These are phyloP conservation scores for Thelonectria olida DNA, from an alignment of 2,329 filamentous ascomycete genomes.

Conservation along the genomic window DNA sequence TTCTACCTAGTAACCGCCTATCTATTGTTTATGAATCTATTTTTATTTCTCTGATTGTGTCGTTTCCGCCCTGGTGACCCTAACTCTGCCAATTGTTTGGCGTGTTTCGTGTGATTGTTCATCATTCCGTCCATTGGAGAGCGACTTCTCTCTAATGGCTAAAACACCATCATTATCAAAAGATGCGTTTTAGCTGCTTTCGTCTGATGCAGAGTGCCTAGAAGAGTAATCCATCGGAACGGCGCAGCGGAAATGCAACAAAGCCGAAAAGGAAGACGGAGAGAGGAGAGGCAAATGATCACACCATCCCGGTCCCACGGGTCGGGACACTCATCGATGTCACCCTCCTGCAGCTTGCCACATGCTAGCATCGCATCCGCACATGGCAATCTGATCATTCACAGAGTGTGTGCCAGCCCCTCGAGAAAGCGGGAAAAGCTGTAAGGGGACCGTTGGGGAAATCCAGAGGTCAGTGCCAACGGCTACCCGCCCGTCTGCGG, in stretches of 20 bases:
- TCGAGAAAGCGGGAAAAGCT: neutral
- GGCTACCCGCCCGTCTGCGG: no score
- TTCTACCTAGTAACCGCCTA: no score
- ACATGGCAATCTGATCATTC: neutral
- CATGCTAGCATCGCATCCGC: neutral
- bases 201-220: neutral
- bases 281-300: neutral
- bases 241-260: neutral
- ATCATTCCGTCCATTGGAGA: no score
- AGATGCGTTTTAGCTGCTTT: constrained; percentile 7
- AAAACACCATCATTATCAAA: no score
- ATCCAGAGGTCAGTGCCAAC: neutral
- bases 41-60: no score
- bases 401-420: neutral
- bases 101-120: no score
- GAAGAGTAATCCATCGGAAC: neutral
- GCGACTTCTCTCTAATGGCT: no score
- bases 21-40: no score
- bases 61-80: no score
- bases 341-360: constrained; percentile 11
- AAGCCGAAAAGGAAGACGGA: neutral
- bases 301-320: neutral
- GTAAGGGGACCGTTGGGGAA: constrained; percentile 10
- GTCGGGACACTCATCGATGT: constrained; percentile 3
- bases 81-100: no score